Evolutionary conservation across 2,329 filamentous ascomycete genomes (phyloP).

Genomic region (Daldinia sp.): DNA sequence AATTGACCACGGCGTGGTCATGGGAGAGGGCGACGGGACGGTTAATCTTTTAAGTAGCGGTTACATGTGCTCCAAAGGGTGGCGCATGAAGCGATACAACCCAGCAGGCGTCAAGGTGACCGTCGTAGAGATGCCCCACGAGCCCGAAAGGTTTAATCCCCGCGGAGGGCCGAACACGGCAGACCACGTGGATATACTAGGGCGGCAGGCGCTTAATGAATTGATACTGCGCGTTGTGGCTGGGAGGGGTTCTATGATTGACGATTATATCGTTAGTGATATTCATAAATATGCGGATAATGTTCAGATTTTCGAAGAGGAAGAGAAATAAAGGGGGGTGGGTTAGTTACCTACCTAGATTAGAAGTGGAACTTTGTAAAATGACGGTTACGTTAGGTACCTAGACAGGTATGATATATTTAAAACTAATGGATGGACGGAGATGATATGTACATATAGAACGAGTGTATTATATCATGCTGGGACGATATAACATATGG

Average conservation of each 20-base stretch:
- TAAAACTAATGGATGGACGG: conserved; percentile 14
- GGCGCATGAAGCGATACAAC: conserved; percentile 94
- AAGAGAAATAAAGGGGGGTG: conserved; percentile 26
- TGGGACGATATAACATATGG: neutral
- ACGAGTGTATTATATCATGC: conserved; percentile 11
- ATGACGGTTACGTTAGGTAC: neutral
- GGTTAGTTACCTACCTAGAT: neutral
- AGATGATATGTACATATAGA: conserved; percentile 18
- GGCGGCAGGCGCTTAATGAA: conserved; percentile 89
- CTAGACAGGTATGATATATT: neutral
- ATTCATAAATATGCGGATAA: conserved; percentile 86
- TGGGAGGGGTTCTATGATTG: conserved; percentile 83
- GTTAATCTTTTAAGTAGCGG: conserved; percentile 92
- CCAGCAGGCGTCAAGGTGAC: conserved; percentile 84
- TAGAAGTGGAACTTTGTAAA: neutral
- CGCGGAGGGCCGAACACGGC: conserved; percentile 78
- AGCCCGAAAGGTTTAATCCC: conserved; percentile 91
- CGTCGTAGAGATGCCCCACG: conserved; percentile 95
- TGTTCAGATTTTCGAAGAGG: conserved; percentile 83
- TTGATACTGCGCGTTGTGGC: conserved; percentile 87
- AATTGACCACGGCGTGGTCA: conserved; percentile 88
- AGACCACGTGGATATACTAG: conserved; percentile 97
- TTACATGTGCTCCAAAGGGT: conserved; percentile 97
- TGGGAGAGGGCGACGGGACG: conserved; percentile 96
- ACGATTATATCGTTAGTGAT: conserved; percentile 81